Evolutionary conservation across 2,329 filamentous ascomycete species (phyloP), one percentile per base, ranked within the genome.

Genomic region (Neofusicoccum laricinum): DNA sequence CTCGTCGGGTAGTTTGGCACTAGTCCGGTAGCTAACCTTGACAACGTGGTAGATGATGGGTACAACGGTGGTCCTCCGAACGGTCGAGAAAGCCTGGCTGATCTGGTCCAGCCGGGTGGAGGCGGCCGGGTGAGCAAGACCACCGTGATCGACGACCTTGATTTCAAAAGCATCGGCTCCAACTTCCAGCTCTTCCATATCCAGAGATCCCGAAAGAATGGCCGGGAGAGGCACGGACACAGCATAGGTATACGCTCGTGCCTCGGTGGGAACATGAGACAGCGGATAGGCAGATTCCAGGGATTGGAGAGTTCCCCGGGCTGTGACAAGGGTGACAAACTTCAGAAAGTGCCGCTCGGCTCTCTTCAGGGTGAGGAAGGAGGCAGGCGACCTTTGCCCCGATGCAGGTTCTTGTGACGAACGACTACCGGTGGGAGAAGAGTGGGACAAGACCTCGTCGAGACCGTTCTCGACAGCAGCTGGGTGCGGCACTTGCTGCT

Each of bases 321-420:
- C 78, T 3, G 86, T 84, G 30, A 89, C 81, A 25, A 88, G 80
- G 1, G 86, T 86, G 8, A 91, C 77, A 64, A 91, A 90, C 63
- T 88, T 88, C 43, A 91, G 79, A 66, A 91, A 90, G 65, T 90
- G 88, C 51, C 86, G 80, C 72, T 91, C 88, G 2, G 87, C 84
- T 53, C 86, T 81, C 71, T 91, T 91, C 5, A 91, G 75, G 0
- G 88, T 88, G 15, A 91, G 75, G 67, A 89, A 90, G 0, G 87
- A 86, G 2, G 86, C 84, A 0, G 75, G 79, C 0, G 78, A 77
- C 41, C 71, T 67, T 30, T 73, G 68, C 12, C 63, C 48, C 3
- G 36, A 19, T 7, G 17, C 14, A n/a, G 41, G 61, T 19, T 53
- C 40, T 30, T 53, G 49, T n/a, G 48, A 43, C 17, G 61, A 40